Conservation (phyloP, 2,329 filamentous ascomycete species). For the Cercospora nicotianae region DNA sequence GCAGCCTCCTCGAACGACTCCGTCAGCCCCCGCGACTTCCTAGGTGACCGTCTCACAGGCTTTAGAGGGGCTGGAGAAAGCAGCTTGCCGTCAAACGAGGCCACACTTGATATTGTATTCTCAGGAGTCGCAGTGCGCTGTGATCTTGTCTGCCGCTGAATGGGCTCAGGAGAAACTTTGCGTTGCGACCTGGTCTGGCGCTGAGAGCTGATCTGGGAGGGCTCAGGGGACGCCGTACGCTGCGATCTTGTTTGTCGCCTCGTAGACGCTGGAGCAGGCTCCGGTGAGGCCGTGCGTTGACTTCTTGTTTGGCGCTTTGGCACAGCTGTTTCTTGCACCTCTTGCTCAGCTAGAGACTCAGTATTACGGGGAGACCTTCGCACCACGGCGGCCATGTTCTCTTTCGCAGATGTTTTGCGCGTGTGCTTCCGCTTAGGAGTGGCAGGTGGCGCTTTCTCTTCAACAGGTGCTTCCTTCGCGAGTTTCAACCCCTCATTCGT, state of each 20-base stretch:
- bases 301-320: constrained; percentile 8
- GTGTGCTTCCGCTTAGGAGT: constrained; percentile 16
- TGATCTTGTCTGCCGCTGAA: neutral
- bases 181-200: neutral
- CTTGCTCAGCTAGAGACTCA: neutral
- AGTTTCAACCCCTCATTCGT: constrained; percentile 29
- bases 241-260: neutral
- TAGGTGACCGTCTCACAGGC: constrained; percentile 14
- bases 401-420: constrained; percentile 6
- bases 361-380: constrained; percentile 19
- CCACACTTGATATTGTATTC: neutral
- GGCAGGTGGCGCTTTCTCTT: neutral
- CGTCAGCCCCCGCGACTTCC: constrained; percentile 15
- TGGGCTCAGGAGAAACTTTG: constrained; percentile 1
- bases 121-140: constrained; percentile 8
- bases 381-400: constrained; percentile 14
- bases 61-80: constrained; percentile 16
- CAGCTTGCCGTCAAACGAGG: constrained; percentile 14
- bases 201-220: neutral
- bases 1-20: constrained; percentile 3
- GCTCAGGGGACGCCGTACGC: constrained; percentile 4
- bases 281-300: constrained; percentile 6
- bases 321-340: neutral
- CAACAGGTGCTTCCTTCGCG: constrained; percentile 4
- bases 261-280: neutral